Base-by-base conservation (phyloP, 257 asterid genomes). In the Gynochthodes officinalis region DNA sequence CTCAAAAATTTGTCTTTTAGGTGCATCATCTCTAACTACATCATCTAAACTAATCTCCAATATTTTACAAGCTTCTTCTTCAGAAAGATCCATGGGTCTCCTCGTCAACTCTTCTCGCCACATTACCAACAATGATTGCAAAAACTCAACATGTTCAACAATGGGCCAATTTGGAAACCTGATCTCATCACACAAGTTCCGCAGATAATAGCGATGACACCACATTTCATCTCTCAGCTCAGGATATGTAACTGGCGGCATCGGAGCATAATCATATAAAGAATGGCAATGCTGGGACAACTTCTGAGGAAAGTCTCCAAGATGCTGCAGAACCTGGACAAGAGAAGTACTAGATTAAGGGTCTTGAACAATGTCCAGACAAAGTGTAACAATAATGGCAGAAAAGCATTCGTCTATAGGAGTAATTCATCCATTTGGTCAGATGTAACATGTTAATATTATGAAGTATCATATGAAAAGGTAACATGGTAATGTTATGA, bases 201-300 rank as follows among this genome's bases (percentile, higher is more conserved):
- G 83, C 37, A 95, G 96, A 82, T 95, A 91, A 79, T 92, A 95
- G 42, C 98, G 99, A 79, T 95, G 99, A 83, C 98, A 92, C 97
- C 99, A 95, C 99, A 90, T 95, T 86, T 92, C 99, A 79, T 95
- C 97, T 83, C 82, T 95, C 84, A 95, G 90, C 88, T 95, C 97
- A 66, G 97, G 93, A 77, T 95, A 95, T 1, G 99, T 94, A 73
- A 94, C 99, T 42, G 99, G 97, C 48, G 99, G 99, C 97, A 94
- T 94, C 44, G 99, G 99, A 81, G 99, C 99, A 84, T 91, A 94
- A 68, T 94, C 99, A 79, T 94, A 94, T 40, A 94, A 79, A 60
- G 90, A 87, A 82, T 94, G 99, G 74, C 97, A 94, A 79, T 94
- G 97, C 76, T 94, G 99, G 44, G 99, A 83, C 81, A 94, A 83